phyloP scores from a whole-genome alignment of 2,329 filamentous ascomycete species.

The Aspergillus nomiae region DNA sequence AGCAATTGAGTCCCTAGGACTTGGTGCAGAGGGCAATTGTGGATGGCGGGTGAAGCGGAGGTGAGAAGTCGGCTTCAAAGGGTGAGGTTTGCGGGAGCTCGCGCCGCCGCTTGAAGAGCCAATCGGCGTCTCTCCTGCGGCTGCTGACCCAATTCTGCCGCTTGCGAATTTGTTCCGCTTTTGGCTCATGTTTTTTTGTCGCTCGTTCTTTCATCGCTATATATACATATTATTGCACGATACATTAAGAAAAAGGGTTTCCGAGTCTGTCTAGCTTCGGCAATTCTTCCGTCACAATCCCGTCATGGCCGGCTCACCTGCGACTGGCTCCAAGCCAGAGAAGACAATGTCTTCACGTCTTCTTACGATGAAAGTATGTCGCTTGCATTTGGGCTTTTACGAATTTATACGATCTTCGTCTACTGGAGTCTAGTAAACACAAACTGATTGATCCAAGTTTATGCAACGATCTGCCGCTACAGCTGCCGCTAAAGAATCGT shows the following conservation, averaged over 20 bases:
- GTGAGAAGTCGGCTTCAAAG: slow-evolving; percentile 24
- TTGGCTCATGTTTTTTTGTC: slow-evolving; percentile 11
- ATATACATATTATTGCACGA: background rate
- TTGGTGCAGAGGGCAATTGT: slow-evolving; percentile 12
- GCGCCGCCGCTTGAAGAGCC: slow-evolving; percentile 20
- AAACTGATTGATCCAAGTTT: slow-evolving; percentile 55
- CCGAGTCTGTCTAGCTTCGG: slow-evolving; percentile 1
- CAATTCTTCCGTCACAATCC: slow-evolving; percentile 1
- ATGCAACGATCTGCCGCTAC: slow-evolving; percentile 85
- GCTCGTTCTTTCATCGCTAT: background rate
- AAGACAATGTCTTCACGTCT: slow-evolving; percentile 84
- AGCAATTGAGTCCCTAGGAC: slow-evolving; percentile 24
- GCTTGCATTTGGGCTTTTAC: background rate
- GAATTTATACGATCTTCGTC: background rate
- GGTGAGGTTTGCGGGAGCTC: slow-evolving; percentile 38
- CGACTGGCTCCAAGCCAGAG: slow-evolving; percentile 58
- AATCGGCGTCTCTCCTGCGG: slow-evolving; percentile 25
- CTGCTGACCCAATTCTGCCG: slow-evolving; percentile 24
- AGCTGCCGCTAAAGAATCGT: slow-evolving; percentile 44
- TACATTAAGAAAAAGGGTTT: background rate
- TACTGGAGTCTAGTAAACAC: background rate
- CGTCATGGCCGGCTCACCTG: slow-evolving; percentile 38
- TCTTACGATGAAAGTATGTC: slow-evolving; percentile 76
- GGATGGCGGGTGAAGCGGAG: slow-evolving; percentile 21
- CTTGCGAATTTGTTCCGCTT: slow-evolving; percentile 19